Percentiles rank a stretch among this genome's conserved stretches.
Conservation (phyloP, 495 filamentous ascomycete genomes). For the Aspergillus nanangensis region DNA sequence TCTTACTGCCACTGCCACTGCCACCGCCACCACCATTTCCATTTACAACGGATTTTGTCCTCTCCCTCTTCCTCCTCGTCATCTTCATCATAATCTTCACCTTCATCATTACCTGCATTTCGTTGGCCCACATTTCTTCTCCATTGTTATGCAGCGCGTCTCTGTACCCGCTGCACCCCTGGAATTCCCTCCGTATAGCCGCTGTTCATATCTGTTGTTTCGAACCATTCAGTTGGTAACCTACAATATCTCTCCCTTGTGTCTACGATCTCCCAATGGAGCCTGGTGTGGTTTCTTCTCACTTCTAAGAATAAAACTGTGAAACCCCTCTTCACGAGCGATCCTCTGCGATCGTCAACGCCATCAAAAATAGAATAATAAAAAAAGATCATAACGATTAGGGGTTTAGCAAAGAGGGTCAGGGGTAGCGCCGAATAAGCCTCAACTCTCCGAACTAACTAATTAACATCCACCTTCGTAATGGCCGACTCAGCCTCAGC, state of each 20-base stretch:
- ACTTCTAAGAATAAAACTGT: conserved; percentile 13
- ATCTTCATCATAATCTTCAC: too few relatives aligned
- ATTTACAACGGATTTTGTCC: background rate
- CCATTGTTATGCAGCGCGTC: too few relatives aligned
- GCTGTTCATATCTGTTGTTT: conserved; percentile 4
- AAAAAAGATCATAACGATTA: too few relatives aligned
- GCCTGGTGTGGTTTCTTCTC: background rate
- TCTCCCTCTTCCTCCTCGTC: background rate
- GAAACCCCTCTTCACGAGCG: background rate
- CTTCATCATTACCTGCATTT: too few relatives aligned
- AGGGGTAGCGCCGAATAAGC: conserved; percentile 1
- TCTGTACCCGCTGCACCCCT: too few relatives aligned
- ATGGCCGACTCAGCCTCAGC: conserved; percentile 21
- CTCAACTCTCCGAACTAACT: too few relatives aligned
- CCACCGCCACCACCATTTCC: background rate
- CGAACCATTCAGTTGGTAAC: conserved; percentile 11
- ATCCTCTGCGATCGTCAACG: background rate
- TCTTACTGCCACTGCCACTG: background rate
- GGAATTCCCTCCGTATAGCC: too few relatives aligned
- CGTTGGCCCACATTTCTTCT: background rate
- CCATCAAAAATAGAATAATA: too few relatives aligned
- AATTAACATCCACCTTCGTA: too few relatives aligned
- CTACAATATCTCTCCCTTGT: conserved; percentile 6
- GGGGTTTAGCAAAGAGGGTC: conserved; percentile 1
- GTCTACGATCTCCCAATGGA: background rate